Conservation (phyloP, 345 rosid species). For the Theobroma cacao region DNA sequence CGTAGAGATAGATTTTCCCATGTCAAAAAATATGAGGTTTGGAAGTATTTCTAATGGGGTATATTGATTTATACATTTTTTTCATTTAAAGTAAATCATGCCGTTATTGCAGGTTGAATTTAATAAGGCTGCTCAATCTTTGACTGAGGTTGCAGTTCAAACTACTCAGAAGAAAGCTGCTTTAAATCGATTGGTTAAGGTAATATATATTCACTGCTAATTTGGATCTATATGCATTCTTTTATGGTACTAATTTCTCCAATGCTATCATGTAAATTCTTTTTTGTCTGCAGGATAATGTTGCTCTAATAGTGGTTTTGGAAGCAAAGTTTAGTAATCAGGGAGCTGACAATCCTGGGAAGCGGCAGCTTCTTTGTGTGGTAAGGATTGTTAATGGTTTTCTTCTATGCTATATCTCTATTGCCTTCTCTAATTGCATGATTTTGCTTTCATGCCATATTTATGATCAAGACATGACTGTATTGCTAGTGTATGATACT, state of each 20-base stretch:
- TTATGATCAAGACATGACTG: background rate
- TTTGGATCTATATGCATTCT: background rate
- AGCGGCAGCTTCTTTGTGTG: constrained; percentile 92
- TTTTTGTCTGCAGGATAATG: constrained; percentile 62
- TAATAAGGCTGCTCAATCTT: constrained; percentile 97
- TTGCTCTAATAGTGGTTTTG: constrained; percentile 85
- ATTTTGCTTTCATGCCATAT: background rate
- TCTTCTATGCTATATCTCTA: background rate
- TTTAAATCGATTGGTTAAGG: constrained; percentile 87
- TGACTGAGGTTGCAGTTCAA: constrained; percentile 88
- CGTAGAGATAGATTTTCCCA: constrained; percentile 94
- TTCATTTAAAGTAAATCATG: constrained; percentile 15
- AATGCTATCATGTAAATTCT: constrained; percentile 15
- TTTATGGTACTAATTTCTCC: background rate
- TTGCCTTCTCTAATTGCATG: background rate
- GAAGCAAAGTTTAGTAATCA: constrained; percentile 92
- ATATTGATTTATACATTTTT: constrained; percentile 4
- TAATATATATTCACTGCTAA: constrained; percentile 14
- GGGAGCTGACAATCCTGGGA: constrained; percentile 80
- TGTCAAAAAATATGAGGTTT: constrained; percentile 97
- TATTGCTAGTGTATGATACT: background rate
- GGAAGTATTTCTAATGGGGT: constrained; percentile 13
- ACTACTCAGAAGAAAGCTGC: constrained; percentile 82
- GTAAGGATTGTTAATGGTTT: constrained; percentile 38
- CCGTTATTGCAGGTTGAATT: constrained; percentile 83